phyloP scores from a whole-genome alignment of 495 filamentous ascomycete species.

The Hypoxylon perforatum region DNA sequence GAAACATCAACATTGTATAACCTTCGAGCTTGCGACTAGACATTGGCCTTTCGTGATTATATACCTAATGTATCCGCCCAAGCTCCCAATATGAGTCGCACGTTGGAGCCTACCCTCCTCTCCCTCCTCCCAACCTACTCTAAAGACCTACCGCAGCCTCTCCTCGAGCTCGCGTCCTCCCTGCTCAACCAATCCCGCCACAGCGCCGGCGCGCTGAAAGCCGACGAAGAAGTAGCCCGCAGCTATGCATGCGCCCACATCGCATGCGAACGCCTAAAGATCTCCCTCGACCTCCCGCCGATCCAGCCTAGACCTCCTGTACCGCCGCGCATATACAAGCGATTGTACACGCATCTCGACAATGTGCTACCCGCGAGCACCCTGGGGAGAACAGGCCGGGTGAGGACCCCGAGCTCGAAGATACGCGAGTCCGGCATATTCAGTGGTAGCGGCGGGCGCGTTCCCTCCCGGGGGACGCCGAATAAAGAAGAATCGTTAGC shows the following conservation, averaged over 20 bases:
- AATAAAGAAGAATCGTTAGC: conserved; percentile 52
- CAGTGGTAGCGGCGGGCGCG: conserved; percentile 33
- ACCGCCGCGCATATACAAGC: conserved; percentile 83
- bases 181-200: conserved; percentile 88
- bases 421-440: conserved; percentile 40
- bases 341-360: conserved; percentile 83
- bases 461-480: conserved; percentile 38
- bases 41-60: too few species aligned
- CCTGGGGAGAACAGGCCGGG: conserved; percentile 17
- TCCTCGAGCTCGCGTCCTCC: conserved; percentile 79
- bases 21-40: neutral
- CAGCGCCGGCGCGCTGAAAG: conserved; percentile 80
- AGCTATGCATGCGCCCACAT: conserved; percentile 91
- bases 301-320: conserved; percentile 85
- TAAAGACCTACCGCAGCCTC: conserved; percentile 74
- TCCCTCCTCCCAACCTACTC: conserved; percentile 83
- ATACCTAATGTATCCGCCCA: too few species aligned
- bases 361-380: conserved; percentile 66
- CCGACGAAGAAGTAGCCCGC: conserved; percentile 88
- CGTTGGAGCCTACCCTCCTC: conserved; percentile 78
- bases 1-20: neutral
- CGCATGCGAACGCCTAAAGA: conserved; percentile 88
- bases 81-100: conserved; percentile 69
- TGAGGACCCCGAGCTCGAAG: conserved; percentile 43
- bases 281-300: conserved; percentile 82